Percentiles rank a stretch among this genome's conserved stretches.
Conservation (phyloP, 441 rosid genomes). For the Eruca vesicaria region DNA sequence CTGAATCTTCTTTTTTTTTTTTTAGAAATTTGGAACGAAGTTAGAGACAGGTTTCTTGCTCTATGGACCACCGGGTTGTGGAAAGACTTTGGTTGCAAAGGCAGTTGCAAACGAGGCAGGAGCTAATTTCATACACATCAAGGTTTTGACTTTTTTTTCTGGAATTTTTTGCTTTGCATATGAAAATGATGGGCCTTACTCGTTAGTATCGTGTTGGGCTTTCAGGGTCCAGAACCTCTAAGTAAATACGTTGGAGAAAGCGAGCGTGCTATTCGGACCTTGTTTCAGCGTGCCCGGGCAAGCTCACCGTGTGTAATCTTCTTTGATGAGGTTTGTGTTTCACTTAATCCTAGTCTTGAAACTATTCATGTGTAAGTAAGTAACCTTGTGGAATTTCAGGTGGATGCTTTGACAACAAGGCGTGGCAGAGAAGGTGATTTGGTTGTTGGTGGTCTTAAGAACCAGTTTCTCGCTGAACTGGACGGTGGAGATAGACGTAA, state of each 20-base stretch:
- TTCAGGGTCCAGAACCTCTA: slow-evolving; percentile 86
- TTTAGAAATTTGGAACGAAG: slow-evolving; percentile 63
- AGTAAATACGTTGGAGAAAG: slow-evolving; percentile 97
- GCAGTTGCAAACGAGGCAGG: slow-evolving; percentile 94
- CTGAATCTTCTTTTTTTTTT: too few relatives aligned
- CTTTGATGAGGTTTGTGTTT: too few relatives aligned
- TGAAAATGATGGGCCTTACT: too few relatives aligned
- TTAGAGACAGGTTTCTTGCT: slow-evolving; percentile 88
- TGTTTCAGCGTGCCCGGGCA: slow-evolving; percentile 83
- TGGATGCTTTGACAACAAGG: slow-evolving; percentile 89
- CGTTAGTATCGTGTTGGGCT: slow-evolving; percentile 4
- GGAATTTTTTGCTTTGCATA: too few relatives aligned
- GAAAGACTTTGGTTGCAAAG: slow-evolving; percentile 91
- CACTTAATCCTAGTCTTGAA: too few relatives aligned
- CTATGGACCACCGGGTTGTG: slow-evolving; percentile 97
- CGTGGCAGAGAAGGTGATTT: slow-evolving; percentile 95
- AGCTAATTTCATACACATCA: slow-evolving; percentile 91
- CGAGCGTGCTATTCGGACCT: slow-evolving; percentile 76
- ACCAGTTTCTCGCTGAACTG: slow-evolving; percentile 86
- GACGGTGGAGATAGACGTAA: slow-evolving; percentile 88
- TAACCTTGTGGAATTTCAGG: slow-evolving; percentile 43
- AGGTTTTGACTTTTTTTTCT: slow-evolving; percentile 37
- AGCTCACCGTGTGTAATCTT: slow-evolving; percentile 90
- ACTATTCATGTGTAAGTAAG: slow-evolving; percentile 4
- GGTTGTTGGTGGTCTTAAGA: slow-evolving; percentile 87